Evolutionary conservation across 106 monocot genomes (phyloP), one percentile per base, ranked within the genome.

Genomic region (Cymbidium sinense): DNA sequence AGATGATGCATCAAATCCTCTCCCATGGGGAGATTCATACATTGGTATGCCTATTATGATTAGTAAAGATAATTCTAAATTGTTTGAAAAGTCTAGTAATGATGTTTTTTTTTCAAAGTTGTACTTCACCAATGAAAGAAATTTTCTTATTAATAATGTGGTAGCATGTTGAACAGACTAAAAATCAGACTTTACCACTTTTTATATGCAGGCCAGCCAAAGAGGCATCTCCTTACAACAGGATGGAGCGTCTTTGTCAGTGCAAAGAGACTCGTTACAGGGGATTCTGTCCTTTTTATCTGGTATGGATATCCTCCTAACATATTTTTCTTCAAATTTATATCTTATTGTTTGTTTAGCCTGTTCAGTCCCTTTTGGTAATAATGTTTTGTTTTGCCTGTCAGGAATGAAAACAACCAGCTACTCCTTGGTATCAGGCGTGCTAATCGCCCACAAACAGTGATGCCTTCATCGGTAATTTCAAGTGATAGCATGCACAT

Each of bases 401-500:
- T 80, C 78, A 96, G 96, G 96, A 89, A 93, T 81, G 91, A 91
- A 73, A 96, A 93, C 30, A 91, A 93, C 70, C 91, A 96, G 27
- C 79, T 96, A 55, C 81, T 96, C 15, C 73, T 96, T 70, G 96
- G 96, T 43, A 93, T 93, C 29, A 84, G 96, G 9, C 88, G 96
- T 64, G 96, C 91, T n/a, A 89, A 91, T 82, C 81, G 96, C 10
- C 89, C 89, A 80, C 96, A 91, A 77, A 93, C 91, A n/a, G 91
- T 89, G 20, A 89, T 96, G 87, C 91, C 96, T 75, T 93, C 96
- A 77, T 93, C 96, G 30, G 96, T 93, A 33, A 41, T 96, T 65
- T 96, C 96, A 75, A 96, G 93, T 83, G 96, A 96, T 62, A 96
- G 93, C 84, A 96, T 96, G 93, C 96, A 96, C 74, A 96, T 96